These are phyloP conservation scores for Sporothrix variecibatus DNA, from an alignment of 2,329 filamentous ascomycete genomes.

Conservation along the genomic window DNA sequence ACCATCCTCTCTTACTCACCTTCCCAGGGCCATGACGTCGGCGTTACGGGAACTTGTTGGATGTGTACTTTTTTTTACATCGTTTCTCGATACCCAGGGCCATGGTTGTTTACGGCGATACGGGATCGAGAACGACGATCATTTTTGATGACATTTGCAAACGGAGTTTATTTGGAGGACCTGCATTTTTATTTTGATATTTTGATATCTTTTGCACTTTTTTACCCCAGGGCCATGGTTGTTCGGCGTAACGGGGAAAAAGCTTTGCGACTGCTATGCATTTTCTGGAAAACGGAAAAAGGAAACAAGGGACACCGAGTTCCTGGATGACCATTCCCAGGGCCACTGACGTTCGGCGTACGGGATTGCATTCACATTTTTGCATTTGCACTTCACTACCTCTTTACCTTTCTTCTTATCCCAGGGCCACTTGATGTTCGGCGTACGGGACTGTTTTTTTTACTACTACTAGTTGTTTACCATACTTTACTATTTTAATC, in stretches of 20 bases:
- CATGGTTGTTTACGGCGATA: conserved; percentile 7
- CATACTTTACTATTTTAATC: background rate
- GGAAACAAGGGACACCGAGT: background rate
- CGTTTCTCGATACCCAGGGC: background rate
- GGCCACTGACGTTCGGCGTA: conserved; percentile 18
- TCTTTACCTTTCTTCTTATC: background rate
- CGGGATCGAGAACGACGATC: background rate
- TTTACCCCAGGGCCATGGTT: conserved; percentile 17
- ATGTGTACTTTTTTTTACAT: background rate
- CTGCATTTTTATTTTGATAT: background rate
- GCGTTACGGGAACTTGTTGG: conserved; percentile 17
- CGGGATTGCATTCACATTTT: conserved; percentile 1
- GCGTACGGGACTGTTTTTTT: conserved; percentile 12
- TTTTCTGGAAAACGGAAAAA: background rate
- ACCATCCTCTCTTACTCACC: background rate
- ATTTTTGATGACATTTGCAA: background rate
- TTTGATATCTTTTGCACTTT: background rate
- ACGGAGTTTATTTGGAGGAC: background rate
- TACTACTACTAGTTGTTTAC: background rate
- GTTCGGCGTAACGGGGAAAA: conserved; percentile 18
- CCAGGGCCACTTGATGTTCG: conserved; percentile 15
- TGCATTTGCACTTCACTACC: background rate
- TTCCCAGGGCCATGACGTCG: conserved; percentile 4
- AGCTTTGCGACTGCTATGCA: background rate
- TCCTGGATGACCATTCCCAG: conserved; percentile 12